These are phyloP conservation scores for Juncus effusus DNA, from an alignment of 176 grass and related monocot genomes.

Conservation along the genomic window DNA sequence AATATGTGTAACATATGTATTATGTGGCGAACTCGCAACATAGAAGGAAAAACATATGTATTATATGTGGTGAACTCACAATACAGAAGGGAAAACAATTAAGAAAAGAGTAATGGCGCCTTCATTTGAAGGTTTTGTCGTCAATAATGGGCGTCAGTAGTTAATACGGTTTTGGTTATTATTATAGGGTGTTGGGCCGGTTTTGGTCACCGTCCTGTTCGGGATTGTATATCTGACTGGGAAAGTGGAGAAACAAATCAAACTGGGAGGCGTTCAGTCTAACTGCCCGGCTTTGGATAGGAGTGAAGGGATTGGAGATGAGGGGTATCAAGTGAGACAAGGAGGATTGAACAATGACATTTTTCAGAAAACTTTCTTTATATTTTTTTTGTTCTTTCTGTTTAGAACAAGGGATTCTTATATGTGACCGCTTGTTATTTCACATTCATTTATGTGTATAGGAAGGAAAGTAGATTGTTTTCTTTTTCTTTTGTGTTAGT, in stretches of 20 bases:
- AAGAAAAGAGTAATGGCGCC: conserved; percentile 43
- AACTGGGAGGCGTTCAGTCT: not conserved
- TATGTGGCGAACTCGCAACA: too few species aligned
- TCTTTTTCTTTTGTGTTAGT: too few species aligned
- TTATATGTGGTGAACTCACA: too few species aligned
- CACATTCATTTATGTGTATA: not conserved
- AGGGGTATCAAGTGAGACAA: too few species aligned
- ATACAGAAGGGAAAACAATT: conserved; percentile 54
- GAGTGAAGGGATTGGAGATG: too few species aligned
- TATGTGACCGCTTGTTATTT: not conserved
- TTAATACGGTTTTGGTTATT: conserved; percentile 40
- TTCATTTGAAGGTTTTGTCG: conserved; percentile 29
- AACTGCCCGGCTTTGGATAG: too few species aligned
- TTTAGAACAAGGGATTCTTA: not conserved
- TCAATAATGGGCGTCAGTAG: conserved; percentile 40
- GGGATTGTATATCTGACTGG: conserved; percentile 45
- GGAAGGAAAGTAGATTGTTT: too few species aligned
- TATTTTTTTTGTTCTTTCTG: not conserved
- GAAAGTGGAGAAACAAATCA: conserved; percentile 43
- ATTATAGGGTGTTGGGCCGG: not conserved
- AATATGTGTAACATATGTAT: too few species aligned
- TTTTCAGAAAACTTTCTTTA: not conserved
- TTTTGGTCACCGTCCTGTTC: conserved; percentile 39
- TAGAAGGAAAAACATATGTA: too few species aligned
- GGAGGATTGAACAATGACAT: too few species aligned